Evolutionary conservation across 1,139 yeast genomes (phyloP).

Genomic region (Suhomyces taliae): DNA sequence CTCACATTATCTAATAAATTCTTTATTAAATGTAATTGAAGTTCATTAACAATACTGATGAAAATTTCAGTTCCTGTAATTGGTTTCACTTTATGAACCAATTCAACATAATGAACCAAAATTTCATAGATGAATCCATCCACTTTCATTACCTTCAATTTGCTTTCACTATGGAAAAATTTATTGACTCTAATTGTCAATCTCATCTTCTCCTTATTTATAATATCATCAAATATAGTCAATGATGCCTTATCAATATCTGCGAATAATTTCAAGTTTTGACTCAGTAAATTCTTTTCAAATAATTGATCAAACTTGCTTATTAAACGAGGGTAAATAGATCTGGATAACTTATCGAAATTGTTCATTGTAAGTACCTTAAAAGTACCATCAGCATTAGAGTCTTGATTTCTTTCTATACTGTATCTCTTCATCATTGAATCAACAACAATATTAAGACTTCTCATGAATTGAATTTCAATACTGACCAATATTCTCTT

Average conservation of each 20-base stretch:
- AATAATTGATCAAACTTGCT: slow-evolving; percentile 36
- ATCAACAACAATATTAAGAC: slow-evolving; percentile 51
- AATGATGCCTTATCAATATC: slow-evolving; percentile 46
- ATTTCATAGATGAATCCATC: slow-evolving; percentile 45
- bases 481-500: slow-evolving; percentile 42
- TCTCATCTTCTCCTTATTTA: slow-evolving; percentile 39
- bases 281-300: slow-evolving; percentile 37
- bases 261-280: slow-evolving; percentile 42
- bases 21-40: slow-evolving; percentile 39
- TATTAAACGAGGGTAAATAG: slow-evolving; percentile 36
- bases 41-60: slow-evolving; percentile 37
- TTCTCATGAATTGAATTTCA: slow-evolving; percentile 49
- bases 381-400: slow-evolving; percentile 30
- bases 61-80: slow-evolving; percentile 42
- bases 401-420: slow-evolving; percentile 29
- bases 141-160: slow-evolving; percentile 20
- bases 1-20: slow-evolving; percentile 35
- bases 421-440: slow-evolving; percentile 47
- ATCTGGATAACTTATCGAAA: slow-evolving; percentile 38
- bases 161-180: slow-evolving; percentile 23
- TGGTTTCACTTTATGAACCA: slow-evolving; percentile 44
- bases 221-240: slow-evolving; percentile 44
- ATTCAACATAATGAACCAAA: slow-evolving; percentile 43
- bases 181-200: slow-evolving; percentile 30
- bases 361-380: slow-evolving; percentile 50